Base-by-base conservation (phyloP, 768 basidiomycete genomes). In the Russula vinacea region DNA sequence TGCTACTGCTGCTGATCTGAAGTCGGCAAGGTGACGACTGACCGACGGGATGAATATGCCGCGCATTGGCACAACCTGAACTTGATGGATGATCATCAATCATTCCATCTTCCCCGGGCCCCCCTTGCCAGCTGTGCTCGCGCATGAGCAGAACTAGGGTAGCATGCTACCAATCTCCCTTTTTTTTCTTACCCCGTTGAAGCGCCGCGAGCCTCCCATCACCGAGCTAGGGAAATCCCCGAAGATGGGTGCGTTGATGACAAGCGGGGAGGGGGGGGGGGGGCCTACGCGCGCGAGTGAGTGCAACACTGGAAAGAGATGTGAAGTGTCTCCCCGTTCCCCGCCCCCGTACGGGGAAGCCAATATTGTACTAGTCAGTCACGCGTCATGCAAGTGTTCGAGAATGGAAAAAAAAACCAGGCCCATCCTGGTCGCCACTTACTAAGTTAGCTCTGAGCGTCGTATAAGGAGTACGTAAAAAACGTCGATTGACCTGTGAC, bases 41-140 rank as follows among this genome's bases (percentile, higher is more conserved):
- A 51, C 26, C 24, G 47, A 49, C 22, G 16, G 50, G 26, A 32
- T 17, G 50, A 2, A 51, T 32, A 51, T 51, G 26, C 50, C 50
- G 26, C 49, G 40, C 19, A n/a, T 8, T 44, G 44, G 44, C 40
- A n/a, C 44, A 44, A 2, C 6, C 8, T 35, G 35, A n/a, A 9
- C 19, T 44, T 44, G 44, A 44, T 44, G 58, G 37, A 33, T 51
- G 62, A 63, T 58, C 62, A 32, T 51, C 44, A 56, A 63, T 58
- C 62, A 32, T 51, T 58, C 56, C n/a, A 2, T 26, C 39, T 3
- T 24, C n/a, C 22, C 14, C 2, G 13, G 13, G 16, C 26, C 51
- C 40, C 75, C 87, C 85, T 22, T 8, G 0, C 26, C 33, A 10
- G 17, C 26, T 19, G 42, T 40, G 26, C 10, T 11, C 40, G 44